Conservation (phyloP, 306 rosid species). For the Vigna mungo region DNA sequence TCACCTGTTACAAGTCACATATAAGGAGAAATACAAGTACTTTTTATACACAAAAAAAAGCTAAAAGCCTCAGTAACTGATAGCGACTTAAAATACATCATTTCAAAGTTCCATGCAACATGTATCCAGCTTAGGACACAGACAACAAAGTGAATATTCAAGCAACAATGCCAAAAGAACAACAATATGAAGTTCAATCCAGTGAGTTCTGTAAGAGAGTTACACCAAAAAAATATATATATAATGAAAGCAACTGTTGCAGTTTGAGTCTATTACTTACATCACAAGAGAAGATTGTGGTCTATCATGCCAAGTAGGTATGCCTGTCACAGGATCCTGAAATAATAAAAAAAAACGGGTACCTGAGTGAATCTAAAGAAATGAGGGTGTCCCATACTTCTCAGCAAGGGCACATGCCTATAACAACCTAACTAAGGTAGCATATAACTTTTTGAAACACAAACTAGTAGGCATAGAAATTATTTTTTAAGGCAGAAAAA, state of each 20-base stretch:
- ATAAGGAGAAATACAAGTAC: constrained; percentile 11
- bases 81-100: constrained; percentile 29
- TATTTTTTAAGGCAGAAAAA: constrained; percentile 10
- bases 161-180: constrained; percentile 33
- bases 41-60: background rate
- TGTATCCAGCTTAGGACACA: constrained; percentile 15
- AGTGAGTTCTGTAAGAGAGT: constrained; percentile 1
- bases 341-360: constrained; percentile 34
- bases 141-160: constrained; percentile 20
- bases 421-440: constrained; percentile 30
- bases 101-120: constrained; percentile 20
- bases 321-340: constrained; percentile 84
- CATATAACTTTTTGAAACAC: constrained; percentile 7
- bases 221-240: constrained; percentile 1
- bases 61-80: background rate
- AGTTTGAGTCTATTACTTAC: constrained; percentile 53
- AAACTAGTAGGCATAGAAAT: constrained; percentile 23
- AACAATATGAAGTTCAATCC: constrained; percentile 16
- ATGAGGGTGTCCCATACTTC: constrained; percentile 10
- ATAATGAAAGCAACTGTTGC: constrained; percentile 6
- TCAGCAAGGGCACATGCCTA: constrained; percentile 14
- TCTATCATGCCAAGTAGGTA: constrained; percentile 78
- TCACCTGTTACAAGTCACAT: constrained; percentile 20
- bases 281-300: constrained; percentile 69
- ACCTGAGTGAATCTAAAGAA: constrained; percentile 26